Evolutionary conservation across 2,329 filamentous ascomycete species (phyloP).

Genomic region (Aspergillus aculeatinus): DNA sequence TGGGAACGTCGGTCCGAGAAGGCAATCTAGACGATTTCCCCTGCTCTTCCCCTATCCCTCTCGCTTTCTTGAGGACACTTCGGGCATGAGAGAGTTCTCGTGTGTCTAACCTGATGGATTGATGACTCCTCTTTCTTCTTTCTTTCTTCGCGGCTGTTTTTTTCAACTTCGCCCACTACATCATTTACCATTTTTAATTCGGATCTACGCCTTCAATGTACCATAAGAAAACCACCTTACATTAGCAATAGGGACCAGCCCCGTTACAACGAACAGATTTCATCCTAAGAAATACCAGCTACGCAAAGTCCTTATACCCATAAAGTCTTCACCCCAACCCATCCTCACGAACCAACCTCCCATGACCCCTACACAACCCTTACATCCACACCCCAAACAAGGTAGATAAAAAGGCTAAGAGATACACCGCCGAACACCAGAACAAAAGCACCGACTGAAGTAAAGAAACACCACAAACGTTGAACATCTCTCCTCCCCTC

Average conservation of each 20-base stretch:
- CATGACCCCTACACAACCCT: too few species aligned
- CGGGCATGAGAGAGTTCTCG: neutral
- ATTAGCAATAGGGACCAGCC: too few species aligned
- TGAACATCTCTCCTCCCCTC: too few species aligned
- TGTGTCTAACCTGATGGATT: neutral
- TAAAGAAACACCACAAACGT: too few species aligned
- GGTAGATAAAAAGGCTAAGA: too few species aligned
- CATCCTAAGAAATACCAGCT: too few species aligned
- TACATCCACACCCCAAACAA: too few species aligned
- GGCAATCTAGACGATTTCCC: neutral
- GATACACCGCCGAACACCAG: neutral
- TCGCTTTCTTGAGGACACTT: neutral
- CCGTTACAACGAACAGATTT: too few species aligned
- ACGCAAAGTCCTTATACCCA: too few species aligned
- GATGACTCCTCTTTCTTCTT: neutral
- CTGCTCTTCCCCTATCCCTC: neutral
- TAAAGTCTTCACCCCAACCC: too few species aligned
- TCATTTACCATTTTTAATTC: neutral
- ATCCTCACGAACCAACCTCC: too few species aligned
- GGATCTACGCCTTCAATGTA: neutral
- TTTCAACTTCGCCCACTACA: too few species aligned
- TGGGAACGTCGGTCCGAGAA: slow-evolving; percentile 20
- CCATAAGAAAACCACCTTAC: neutral
- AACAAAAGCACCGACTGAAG: neutral
- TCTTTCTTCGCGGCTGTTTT: neutral